Percentiles rank a stretch among this genome's conserved stretches.
Conservation (phyloP, 2,329 filamentous ascomycete species). For the Hymenoscyphus scutula region DNA sequence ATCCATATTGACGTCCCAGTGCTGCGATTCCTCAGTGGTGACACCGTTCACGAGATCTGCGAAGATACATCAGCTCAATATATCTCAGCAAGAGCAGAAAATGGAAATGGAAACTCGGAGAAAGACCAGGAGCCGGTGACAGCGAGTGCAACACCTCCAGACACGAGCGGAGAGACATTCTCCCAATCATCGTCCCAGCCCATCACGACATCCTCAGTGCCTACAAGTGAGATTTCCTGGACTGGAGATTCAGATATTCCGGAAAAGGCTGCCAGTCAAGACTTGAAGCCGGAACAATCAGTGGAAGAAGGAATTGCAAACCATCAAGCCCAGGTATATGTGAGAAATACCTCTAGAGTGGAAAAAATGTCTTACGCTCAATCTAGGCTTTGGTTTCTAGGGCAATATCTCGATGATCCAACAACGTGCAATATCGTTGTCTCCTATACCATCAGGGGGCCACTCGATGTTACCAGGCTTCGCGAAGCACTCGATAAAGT, state of each 20-base stretch:
- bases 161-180: too few relatives aligned
- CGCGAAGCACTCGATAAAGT: conserved; percentile 37
- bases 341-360: too few relatives aligned
- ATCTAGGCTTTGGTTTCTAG: conserved; percentile 43
- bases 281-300: too few relatives aligned
- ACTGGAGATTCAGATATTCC: too few relatives aligned
- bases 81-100: not conserved
- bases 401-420: conserved; percentile 37
- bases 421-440: conserved; percentile 43
- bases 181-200: too few relatives aligned
- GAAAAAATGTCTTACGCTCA: conserved; percentile 41
- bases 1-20: conserved; percentile 45
- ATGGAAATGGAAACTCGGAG: not conserved
- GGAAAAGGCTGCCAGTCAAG: too few relatives aligned
- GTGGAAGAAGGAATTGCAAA: too few relatives aligned
- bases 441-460: conserved; percentile 36
- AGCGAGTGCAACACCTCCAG: conserved; percentile 33
- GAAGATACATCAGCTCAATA: not conserved
- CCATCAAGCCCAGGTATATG: too few relatives aligned
- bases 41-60: not conserved
- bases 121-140: not conserved
- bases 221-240: too few relatives aligned
- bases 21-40: conserved; percentile 43
- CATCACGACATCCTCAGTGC: conserved; percentile 15
- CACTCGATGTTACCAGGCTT: conserved; percentile 35